These are phyloP conservation scores for Mycena sanguinolenta DNA, from an alignment of 768 basidiomycete genomes.

Conservation along the genomic window DNA sequence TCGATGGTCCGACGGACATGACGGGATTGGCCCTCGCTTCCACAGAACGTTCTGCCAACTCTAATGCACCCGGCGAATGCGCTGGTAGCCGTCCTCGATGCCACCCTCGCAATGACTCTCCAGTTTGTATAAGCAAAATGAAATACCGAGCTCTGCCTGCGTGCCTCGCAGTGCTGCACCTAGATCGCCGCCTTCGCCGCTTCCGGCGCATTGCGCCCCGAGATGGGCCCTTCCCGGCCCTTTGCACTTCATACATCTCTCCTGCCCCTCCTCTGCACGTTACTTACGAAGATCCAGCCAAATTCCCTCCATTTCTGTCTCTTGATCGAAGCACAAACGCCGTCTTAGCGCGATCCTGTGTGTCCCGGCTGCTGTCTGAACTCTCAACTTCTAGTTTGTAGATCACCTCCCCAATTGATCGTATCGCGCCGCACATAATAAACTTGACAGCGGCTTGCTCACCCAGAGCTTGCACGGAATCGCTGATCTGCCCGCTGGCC, in stretches of 20 bases:
- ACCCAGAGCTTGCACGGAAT: conserved; percentile 29
- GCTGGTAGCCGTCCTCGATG: conserved; percentile 28
- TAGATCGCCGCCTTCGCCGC: conserved; percentile 2
- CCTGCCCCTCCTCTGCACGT: conserved; percentile 11
- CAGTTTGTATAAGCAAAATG: conserved; percentile 1
- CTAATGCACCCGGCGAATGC: conserved; percentile 23
- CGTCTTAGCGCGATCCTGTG: conserved; percentile 24
- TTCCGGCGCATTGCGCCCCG: conserved; percentile 16
- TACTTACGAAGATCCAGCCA: conserved; percentile 12
- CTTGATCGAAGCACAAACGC: conserved; percentile 21
- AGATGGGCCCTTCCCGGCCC: conserved; percentile 13
- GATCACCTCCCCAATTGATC: conserved; percentile 27
- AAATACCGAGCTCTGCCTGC: not conserved
- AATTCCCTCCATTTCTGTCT: conserved; percentile 4
- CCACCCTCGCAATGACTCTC: conserved; percentile 7
- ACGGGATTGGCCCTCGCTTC: conserved; percentile 27
- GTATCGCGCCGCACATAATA: conserved; percentile 21
- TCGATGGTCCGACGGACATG: not conserved
- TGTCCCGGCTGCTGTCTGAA: conserved; percentile 12
- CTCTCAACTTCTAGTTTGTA: conserved; percentile 25
- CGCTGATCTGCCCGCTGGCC: conserved; percentile 28
- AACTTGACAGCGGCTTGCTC: conserved; percentile 24
- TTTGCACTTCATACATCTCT: too few species aligned
- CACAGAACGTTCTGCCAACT: conserved; percentile 30
- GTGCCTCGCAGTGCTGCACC: conserved; percentile 3